These are phyloP conservation scores for Cercospora brassicicola DNA, from an alignment of 2,329 filamentous ascomycete genomes.

Conservation along the genomic window DNA sequence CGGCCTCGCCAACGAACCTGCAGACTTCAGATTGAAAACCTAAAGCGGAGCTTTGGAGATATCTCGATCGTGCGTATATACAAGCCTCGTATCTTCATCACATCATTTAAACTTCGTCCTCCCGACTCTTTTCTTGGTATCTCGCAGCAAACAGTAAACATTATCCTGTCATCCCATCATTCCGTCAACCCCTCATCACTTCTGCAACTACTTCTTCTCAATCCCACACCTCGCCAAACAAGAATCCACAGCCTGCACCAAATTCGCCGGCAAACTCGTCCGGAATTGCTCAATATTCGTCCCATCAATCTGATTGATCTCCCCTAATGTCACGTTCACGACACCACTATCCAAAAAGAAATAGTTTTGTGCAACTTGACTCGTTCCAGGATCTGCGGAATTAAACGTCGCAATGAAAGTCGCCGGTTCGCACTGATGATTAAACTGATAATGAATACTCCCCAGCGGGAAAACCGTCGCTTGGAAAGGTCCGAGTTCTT, in stretches of 20 bases:
- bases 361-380: conserved; percentile 47
- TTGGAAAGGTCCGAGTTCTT: conserved; percentile 43
- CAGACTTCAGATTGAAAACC: no score
- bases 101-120: not conserved
- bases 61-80: not conserved
- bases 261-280: conserved; percentile 17
- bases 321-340: conserved; percentile 20
- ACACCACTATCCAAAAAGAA: conserved; percentile 31
- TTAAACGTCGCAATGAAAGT: conserved; percentile 49
- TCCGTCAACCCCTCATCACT: no score
- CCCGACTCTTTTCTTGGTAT: no score
- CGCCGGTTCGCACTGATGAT: conserved; percentile 48
- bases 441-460: conserved; percentile 53
- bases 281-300: conserved; percentile 23
- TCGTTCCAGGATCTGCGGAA: conserved; percentile 47
- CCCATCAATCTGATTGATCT: conserved; percentile 17
- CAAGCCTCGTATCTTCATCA: not conserved
- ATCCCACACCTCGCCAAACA: conserved; percentile 16
- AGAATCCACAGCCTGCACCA: conserved; percentile 23
- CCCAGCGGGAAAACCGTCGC: conserved; percentile 48
- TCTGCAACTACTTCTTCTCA: not conserved
- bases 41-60: no score
- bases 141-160: not conserved
- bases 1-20: no score
- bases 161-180: not conserved